These are phyloP conservation scores for Rhodotorula mucilaginosa DNA, from an alignment of 1,284 basidiomycete species.

Conservation along the genomic window DNA sequence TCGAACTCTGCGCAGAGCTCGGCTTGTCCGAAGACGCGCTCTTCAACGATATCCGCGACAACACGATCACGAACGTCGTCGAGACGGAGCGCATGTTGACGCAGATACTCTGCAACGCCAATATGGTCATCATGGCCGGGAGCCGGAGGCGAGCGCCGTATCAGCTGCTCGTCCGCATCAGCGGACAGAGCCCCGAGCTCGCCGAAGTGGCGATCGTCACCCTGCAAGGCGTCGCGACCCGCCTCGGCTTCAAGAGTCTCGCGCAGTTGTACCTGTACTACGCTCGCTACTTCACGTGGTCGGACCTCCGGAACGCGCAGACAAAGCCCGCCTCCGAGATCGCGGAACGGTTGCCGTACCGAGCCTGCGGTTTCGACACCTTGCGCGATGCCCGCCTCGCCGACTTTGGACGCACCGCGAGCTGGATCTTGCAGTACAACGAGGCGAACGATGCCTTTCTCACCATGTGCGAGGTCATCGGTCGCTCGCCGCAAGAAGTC, in stretches of 20 bases:
- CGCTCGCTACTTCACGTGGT: conserved; percentile 63
- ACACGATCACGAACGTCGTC: conserved; percentile 50
- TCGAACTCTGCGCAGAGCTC: conserved; percentile 35
- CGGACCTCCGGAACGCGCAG: conserved; percentile 39
- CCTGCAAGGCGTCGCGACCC: conserved; percentile 61
- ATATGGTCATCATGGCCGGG: conserved; percentile 78
- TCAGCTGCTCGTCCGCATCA: conserved; percentile 77
- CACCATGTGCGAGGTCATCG: conserved; percentile 24
- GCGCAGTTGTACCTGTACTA: conserved; percentile 73
- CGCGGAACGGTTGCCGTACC: conserved; percentile 59
- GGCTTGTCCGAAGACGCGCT: conserved; percentile 29
- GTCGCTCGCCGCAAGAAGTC: conserved; percentile 54
- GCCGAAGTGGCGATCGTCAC: conserved; percentile 55
- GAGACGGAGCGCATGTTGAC: conserved; percentile 72
- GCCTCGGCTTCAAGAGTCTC: conserved; percentile 67
- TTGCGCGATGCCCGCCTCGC: conserved; percentile 47
- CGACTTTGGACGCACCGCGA: conserved; percentile 30
- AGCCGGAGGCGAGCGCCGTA: conserved; percentile 78
- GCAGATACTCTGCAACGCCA: conserved; percentile 60
- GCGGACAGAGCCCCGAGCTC: conserved; percentile 30
- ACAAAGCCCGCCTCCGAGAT: conserved; percentile 57
- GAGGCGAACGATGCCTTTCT: conserved; percentile 14
- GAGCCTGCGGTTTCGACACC: conserved; percentile 67
- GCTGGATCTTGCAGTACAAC: conserved; percentile 19
- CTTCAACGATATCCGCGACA: conserved; percentile 31